A percentile compares a stretch with the other conserved stretches of the same genome.
Evolutionary conservation across 257 asterid species (phyloP).

Genomic region (Solanum habrochaites): DNA sequence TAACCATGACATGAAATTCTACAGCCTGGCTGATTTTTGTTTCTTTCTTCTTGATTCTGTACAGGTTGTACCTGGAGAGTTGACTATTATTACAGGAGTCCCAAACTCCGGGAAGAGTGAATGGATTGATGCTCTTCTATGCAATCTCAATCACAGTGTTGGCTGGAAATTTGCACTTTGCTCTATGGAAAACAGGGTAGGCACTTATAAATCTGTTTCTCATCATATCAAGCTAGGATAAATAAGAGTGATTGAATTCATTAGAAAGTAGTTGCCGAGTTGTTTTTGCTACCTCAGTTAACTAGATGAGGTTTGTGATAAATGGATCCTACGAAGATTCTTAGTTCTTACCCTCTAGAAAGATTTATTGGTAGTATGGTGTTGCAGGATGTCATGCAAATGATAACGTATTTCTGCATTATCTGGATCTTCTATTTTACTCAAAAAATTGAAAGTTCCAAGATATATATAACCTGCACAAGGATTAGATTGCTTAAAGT

Average conservation of each 20-base stretch:
- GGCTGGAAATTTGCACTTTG: constrained; percentile 97
- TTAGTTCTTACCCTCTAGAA: background rate
- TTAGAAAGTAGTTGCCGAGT: background rate
- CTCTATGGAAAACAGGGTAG: constrained; percentile 95
- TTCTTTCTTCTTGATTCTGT: background rate
- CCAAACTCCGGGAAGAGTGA: constrained; percentile 99
- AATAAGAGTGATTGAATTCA: background rate
- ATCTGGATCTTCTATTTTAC: background rate
- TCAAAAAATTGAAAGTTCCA: background rate
- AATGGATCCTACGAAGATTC: background rate
- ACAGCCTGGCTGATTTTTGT: background rate
- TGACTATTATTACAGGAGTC: constrained; percentile 90
- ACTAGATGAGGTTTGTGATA: background rate
- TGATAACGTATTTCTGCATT: background rate
- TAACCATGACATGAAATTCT: background rate
- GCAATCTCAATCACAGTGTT: constrained; percentile 75
- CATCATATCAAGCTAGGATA: background rate
- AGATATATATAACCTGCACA: background rate
- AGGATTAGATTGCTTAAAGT: background rate
- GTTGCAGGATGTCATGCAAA: background rate
- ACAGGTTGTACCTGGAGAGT: constrained; percentile 96
- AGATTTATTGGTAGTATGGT: background rate
- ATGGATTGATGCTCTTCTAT: constrained; percentile 95
- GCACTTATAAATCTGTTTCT: background rate
- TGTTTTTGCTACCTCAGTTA: background rate